These are phyloP conservation scores for Daldinia childiae DNA, from an alignment of 495 filamentous ascomycete genomes.

Conservation along the genomic window DNA sequence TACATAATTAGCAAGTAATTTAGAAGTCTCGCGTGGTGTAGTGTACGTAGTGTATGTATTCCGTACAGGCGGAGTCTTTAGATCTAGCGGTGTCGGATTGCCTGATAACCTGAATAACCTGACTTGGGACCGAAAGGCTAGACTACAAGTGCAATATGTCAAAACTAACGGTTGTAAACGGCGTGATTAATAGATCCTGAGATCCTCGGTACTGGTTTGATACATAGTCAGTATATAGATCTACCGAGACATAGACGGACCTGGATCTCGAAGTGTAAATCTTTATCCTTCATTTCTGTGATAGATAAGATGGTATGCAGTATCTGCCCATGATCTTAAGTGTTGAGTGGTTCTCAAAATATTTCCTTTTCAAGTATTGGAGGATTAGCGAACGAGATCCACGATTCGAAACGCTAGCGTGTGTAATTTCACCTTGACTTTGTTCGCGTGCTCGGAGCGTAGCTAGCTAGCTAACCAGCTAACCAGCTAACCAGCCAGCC, in stretches of 20 bases:
- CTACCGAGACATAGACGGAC: constrained; percentile 31
- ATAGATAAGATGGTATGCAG: constrained; percentile 13
- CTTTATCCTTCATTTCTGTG: constrained; percentile 40
- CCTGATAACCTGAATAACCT: constrained; percentile 11
- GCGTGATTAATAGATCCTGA: constrained; percentile 35
- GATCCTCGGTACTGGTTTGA: constrained; percentile 38
- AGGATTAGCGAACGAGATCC: constrained; percentile 14
- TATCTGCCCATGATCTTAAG: not conserved
- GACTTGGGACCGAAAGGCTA: not conserved
- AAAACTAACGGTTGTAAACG: constrained; percentile 18
- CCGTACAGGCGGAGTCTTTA: constrained; percentile 24
- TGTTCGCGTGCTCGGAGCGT: constrained; percentile 11
- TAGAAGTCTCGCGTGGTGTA: not conserved
- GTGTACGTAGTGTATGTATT: not conserved
- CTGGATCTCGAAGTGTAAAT: constrained; percentile 29
- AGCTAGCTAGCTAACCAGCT: not conserved
- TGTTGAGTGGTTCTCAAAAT: too few relatives aligned
- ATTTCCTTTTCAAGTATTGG: too few relatives aligned
- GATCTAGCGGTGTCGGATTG: constrained; percentile 38
- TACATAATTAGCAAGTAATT: not conserved
- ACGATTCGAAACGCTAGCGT: constrained; percentile 40
- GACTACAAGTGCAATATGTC: not conserved
- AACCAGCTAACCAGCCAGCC: too few relatives aligned
- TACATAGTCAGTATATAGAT: constrained; percentile 33
- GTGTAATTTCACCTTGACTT: constrained; percentile 31